Base-by-base conservation (phyloP, 768 basidiomycete genomes). In the Lactarius evosmus region DNA sequence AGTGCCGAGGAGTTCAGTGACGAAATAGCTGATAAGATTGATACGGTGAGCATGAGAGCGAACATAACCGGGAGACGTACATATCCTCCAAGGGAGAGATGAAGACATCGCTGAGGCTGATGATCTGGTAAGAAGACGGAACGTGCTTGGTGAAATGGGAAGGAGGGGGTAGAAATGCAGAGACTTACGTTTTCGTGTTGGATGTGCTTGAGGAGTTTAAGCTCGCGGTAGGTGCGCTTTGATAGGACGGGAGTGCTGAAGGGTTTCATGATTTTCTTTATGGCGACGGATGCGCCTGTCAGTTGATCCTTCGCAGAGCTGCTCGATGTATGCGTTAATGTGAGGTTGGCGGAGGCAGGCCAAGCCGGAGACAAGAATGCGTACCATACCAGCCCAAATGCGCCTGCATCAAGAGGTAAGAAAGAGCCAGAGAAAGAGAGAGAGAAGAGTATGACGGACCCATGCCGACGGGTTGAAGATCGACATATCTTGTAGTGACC, bases 261-360 rank as follows among this genome's bases (percentile, higher is more conserved):
- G 7, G 97, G 97, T 76, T 99, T 99, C 96, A 98, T 98, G 81
- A 98, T 99, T 86, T 98, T 98, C 85, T 99, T 99, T 80, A 99
- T 95, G 72, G 97, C 97, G 62, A 96, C 95, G 19, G 93, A 91
- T 52, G 93, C 85, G 46, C 86, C 90, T 9, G 94, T 96, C 60
- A 98, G 85, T 76, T 98, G 95, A 75, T 96, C 92, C 76, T 95
- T 95, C 36, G 93, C 90, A 19, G 94, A 95, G 72, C 95, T 96
- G 69, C 44, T 63, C 40, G 44, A 36, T 56, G 46, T 40, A 53
- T 56, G 14, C 56, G 60, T 49, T 11, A 25, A 25, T 49, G 5
- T 61, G 19, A 19, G 27, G 22, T 25, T n/a, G 14, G 25, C 7
- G 7, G 8, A 8, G 11, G 3, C 25, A 17, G n/a, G 22, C 12